phyloP scores from a whole-genome alignment of 2,329 filamentous ascomycete species.

The Trichoderma hamatum region DNA sequence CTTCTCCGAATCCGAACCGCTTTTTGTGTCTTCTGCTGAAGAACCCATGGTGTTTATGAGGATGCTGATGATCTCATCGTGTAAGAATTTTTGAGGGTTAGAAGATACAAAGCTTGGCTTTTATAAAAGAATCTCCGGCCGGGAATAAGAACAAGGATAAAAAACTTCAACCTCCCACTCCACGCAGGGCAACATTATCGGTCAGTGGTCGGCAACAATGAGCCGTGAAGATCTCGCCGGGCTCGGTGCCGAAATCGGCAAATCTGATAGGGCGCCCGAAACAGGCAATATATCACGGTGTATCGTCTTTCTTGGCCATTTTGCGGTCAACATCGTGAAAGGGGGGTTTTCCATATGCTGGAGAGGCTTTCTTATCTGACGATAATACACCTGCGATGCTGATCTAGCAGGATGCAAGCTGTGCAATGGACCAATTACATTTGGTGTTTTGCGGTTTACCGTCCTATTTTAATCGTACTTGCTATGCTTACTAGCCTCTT shows the following conservation, averaged over 20 bases:
- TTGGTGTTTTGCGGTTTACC: not conserved
- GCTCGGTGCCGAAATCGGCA: slow-evolving; percentile 35
- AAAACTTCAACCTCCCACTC: not conserved
- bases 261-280: not conserved
- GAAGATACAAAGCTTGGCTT: not conserved
- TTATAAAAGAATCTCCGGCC: not conserved
- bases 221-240: slow-evolving; percentile 26
- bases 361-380: not conserved
- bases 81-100: not conserved
- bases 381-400: not conserved
- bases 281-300: slow-evolving; percentile 5
- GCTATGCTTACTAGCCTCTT: not conserved
- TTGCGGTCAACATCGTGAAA: not conserved
- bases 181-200: slow-evolving; percentile 1
- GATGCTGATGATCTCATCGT: not conserved
- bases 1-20: slow-evolving; percentile 11
- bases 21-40: slow-evolving; percentile 6
- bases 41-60: slow-evolving; percentile 1
- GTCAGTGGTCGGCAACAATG: slow-evolving; percentile 15
- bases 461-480: not conserved
- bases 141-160: slow-evolving; percentile 5
- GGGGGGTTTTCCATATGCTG: not conserved
- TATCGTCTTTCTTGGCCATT: not conserved
- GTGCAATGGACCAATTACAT: not conserved
- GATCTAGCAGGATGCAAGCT: not conserved